These are phyloP conservation scores for Gastrolobium bilobum DNA, from an alignment of 306 rosid species.

Conservation along the genomic window DNA sequence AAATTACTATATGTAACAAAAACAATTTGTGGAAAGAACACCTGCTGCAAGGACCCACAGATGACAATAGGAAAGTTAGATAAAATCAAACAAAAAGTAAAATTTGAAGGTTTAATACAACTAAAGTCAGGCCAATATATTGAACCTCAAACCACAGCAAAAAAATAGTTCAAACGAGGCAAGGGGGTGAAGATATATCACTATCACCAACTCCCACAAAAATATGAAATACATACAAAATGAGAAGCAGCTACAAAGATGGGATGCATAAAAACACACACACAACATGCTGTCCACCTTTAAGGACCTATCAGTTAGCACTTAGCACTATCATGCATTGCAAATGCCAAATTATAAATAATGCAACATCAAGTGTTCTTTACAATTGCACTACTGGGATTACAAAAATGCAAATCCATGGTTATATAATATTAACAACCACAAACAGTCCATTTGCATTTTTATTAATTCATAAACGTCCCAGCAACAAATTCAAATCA, in stretches of 20 bases:
- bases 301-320: neutral
- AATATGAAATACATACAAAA: neutral
- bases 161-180: neutral
- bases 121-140: neutral
- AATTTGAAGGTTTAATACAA: neutral
- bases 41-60: constrained; percentile 55
- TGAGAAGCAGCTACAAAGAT: neutral
- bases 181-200: neutral
- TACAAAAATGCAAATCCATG: constrained; percentile 26
- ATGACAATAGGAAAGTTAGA: constrained; percentile 40
- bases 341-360: constrained; percentile 30
- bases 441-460: neutral
- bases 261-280: constrained; percentile 4
- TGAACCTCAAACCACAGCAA: constrained; percentile 10
- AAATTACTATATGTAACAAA: constrained; percentile 34
- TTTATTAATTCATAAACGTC: constrained; percentile 21
- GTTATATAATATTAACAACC: neutral
- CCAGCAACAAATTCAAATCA: constrained; percentile 30
- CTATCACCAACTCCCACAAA: neutral
- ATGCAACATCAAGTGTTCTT: constrained; percentile 18
- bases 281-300: neutral
- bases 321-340: constrained; percentile 20
- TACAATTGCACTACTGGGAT: constrained; percentile 17
- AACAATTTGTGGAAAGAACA: constrained; percentile 41
- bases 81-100: neutral